Evolutionary conservation across 768 basidiomycete species (phyloP).

Genomic region (Mycena epipterygia): DNA sequence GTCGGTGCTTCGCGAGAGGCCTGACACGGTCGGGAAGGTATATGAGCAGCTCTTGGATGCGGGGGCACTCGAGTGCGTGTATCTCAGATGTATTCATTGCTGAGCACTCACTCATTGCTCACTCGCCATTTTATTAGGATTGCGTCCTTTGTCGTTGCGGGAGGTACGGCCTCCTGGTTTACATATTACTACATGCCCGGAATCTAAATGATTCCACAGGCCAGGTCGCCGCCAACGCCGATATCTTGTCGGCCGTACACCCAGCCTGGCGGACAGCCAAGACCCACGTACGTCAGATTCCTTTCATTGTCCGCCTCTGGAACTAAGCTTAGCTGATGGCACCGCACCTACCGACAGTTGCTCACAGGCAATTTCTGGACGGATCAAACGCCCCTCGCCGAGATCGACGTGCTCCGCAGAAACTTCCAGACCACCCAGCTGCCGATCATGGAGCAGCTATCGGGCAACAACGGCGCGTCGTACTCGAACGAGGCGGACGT

Average conservation of each 20-base stretch:
- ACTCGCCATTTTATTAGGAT: constrained; percentile 14
- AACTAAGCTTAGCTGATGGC: background rate
- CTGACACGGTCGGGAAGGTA: constrained; percentile 33
- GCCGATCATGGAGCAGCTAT: constrained; percentile 42
- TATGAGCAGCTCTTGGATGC: constrained; percentile 40
- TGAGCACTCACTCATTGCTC: constrained; percentile 11
- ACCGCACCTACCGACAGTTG: constrained; percentile 29
- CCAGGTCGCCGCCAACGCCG: constrained; percentile 49
- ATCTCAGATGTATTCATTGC: constrained; percentile 7
- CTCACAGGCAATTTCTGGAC: constrained; percentile 33
- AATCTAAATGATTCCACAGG: constrained; percentile 35
- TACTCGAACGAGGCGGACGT: constrained; percentile 39
- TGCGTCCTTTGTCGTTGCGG: constrained; percentile 22
- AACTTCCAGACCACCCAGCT: constrained; percentile 39
- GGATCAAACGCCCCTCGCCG: constrained; percentile 24
- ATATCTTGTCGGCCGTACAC: constrained; percentile 46
- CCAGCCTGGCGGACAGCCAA: constrained; percentile 53
- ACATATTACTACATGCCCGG: constrained; percentile 12
- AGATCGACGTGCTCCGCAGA: constrained; percentile 37
- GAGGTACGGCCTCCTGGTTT: constrained; percentile 10
- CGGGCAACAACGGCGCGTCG: constrained; percentile 44
- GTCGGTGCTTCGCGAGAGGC: constrained; percentile 23
- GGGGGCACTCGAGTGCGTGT: constrained; percentile 28
- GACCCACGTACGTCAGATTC: constrained; percentile 44
- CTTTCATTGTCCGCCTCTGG: constrained; percentile 4